Base-by-base conservation (phyloP, 768 basidiomycete genomes). In the Cubamyces sp. region DNA sequence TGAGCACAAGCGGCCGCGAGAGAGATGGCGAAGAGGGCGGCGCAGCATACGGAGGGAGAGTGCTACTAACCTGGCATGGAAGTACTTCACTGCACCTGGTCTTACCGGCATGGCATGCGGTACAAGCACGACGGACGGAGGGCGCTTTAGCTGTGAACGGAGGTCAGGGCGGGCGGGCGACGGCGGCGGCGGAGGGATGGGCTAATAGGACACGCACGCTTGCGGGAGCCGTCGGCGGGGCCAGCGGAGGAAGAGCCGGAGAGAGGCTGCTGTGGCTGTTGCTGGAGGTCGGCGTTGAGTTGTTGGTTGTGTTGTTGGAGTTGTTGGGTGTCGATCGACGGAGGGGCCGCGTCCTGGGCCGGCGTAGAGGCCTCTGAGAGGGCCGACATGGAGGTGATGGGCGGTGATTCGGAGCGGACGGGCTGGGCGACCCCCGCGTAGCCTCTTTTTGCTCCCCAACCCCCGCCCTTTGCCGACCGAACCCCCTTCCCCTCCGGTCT, bases 101-200 rank as follows among this genome's bases (percentile, higher is more conserved):
- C 77, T 92, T 92, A 54, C 91, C 91, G 53, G 88, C 79, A 74
- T 92, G 91, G 75, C 91, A 92, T 15, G 91, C 87, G 41, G 86
- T 82, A 66, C 91, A 92, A 0, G 91, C 91, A 64, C 91, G 81
- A 65, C 91, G 84, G 57, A 91, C 91, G 46, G 90, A 91, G 34
- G 90, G 90, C 46, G 87, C 88, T 75, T 92, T 91, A 62, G 89
- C 89, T 91, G 71, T 52, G 59, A 50, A 65, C 63, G 63, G 63
- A 64, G 64, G 59, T 66, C 61, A 72, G 65, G 37, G 42, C 58
- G 58, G 63, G 41, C 41, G 37, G n/a, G 40, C 30, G 57, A 64
- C 47, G 62, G 62, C 48, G 56, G 39, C 28, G n/a, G 46, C 30
- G 58, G 61, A 26, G 57, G 51, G 45, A 30, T 30, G 28, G 28